Percentiles rank a stretch among this genome's conserved stretches.
These are phyloP conservation scores for Ambrosiella beaveri DNA, from an alignment of 2,329 filamentous ascomycete species.

Conservation along the genomic window DNA sequence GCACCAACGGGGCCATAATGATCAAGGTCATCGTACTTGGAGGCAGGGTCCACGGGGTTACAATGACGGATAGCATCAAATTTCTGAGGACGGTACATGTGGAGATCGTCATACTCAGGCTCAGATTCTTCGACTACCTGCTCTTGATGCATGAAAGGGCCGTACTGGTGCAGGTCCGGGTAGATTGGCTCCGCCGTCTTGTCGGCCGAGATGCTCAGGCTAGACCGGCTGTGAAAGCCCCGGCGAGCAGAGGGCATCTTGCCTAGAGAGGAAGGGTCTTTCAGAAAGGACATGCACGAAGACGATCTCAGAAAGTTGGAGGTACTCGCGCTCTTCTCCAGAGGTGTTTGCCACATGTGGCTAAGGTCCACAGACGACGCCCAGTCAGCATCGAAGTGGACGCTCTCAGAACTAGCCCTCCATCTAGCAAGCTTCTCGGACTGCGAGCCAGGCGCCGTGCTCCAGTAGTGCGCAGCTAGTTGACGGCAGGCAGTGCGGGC, in stretches of 20 bases:
- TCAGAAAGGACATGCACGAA: conserved; percentile 11
- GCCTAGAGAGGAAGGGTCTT: background rate
- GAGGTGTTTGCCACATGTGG: conserved; percentile 11
- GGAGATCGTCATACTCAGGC: conserved; percentile 20
- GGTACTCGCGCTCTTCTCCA: conserved; percentile 11
- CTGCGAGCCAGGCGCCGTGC: conserved; percentile 10
- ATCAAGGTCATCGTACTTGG: conserved; percentile 22
- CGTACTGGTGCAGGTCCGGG: conserved; percentile 17
- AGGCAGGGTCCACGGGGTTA: conserved; percentile 11
- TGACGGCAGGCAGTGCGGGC: conserved; percentile 11
- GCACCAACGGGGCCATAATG: conserved; percentile 20
- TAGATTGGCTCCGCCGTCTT: background rate
- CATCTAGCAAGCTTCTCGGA: conserved; percentile 11
- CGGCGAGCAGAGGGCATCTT: conserved; percentile 8
- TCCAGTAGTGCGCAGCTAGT: conserved; percentile 13
- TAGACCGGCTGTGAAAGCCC: conserved; percentile 1
- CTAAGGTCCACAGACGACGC: conserved; percentile 5
- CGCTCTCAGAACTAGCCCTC: conserved; percentile 12
- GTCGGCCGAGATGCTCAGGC: background rate
- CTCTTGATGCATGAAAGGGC: conserved; percentile 15
- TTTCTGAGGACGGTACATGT: conserved; percentile 22
- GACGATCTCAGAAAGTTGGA: conserved; percentile 6
- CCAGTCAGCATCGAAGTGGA: conserved; percentile 8
- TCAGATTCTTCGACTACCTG: conserved; percentile 10
- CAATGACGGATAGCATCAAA: conserved; percentile 17